Percentiles rank a stretch among this genome's conserved stretches.
Evolutionary conservation across 1,139 yeast species (phyloP).

Genomic region (Candida sp.): DNA sequence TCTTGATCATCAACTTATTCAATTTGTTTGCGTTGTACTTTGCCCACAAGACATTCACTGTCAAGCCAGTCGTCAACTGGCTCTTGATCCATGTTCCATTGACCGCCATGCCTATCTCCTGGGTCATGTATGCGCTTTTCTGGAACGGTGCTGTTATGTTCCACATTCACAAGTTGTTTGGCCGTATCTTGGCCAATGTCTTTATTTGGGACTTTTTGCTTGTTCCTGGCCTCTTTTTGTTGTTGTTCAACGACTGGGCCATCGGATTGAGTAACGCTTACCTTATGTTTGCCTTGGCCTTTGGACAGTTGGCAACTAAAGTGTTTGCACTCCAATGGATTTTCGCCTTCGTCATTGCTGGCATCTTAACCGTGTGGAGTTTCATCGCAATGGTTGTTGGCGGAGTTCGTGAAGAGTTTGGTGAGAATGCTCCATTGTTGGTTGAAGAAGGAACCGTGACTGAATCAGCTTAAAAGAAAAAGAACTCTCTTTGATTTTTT

Average conservation of each 20-base stretch:
- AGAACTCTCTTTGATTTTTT: neutral
- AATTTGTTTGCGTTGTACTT: constrained; percentile 62
- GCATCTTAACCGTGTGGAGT: constrained; percentile 52
- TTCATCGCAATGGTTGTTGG: constrained; percentile 44
- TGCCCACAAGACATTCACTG: constrained; percentile 60
- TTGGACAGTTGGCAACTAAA: constrained; percentile 71
- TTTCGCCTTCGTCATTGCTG: constrained; percentile 72
- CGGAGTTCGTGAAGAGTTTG: constrained; percentile 15
- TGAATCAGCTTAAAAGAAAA: neutral
- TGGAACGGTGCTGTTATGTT: constrained; percentile 85
- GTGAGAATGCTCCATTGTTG: constrained; percentile 32
- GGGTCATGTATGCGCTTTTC: constrained; percentile 74
- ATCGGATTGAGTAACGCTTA: constrained; percentile 63
- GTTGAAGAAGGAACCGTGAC: constrained; percentile 12
- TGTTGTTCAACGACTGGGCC: constrained; percentile 73
- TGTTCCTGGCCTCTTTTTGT: constrained; percentile 61
- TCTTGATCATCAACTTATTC: constrained; percentile 59
- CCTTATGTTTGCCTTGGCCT: constrained; percentile 66
- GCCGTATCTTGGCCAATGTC: constrained; percentile 74
- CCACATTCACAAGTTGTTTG: constrained; percentile 57
- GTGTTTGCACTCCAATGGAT: constrained; percentile 84
- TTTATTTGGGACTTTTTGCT: constrained; percentile 80
- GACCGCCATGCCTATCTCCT: constrained; percentile 71
- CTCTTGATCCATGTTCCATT: constrained; percentile 64
- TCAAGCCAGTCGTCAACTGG: constrained; percentile 54